These are phyloP conservation scores for Ophiostoma australiae DNA, from an alignment of 2,329 filamentous ascomycete species.

Conservation along the genomic window DNA sequence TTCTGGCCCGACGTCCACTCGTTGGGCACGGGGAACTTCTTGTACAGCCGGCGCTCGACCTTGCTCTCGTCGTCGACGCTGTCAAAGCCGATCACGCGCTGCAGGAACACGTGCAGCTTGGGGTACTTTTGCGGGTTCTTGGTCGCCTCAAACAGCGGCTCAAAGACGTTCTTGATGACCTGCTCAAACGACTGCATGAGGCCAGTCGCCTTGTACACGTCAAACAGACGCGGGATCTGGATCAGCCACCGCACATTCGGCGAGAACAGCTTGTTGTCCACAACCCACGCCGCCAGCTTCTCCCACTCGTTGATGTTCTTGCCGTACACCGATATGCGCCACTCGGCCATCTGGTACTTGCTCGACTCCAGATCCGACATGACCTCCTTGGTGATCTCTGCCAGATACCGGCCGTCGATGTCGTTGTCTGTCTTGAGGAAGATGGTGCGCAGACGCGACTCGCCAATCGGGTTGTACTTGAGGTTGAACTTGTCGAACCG, in stretches of 20 bases:
- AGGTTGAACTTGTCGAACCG: conserved; percentile 99
- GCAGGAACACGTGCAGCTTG: conserved; percentile 89
- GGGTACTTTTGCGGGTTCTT: conserved; percentile 79
- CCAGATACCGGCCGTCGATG: conserved; percentile 90
- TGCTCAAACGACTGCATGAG: conserved; percentile 88
- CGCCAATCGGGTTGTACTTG: conserved; percentile 96
- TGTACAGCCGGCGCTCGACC: conserved; percentile 85
- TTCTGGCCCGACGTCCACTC: conserved; percentile 91
- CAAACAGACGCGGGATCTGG: conserved; percentile 88
- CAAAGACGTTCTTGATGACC: conserved; percentile 84
- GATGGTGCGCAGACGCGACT: conserved; percentile 93
- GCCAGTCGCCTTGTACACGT: conserved; percentile 86
- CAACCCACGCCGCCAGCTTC: conserved; percentile 92
- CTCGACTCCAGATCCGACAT: conserved; percentile 95
- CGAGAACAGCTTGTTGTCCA: conserved; percentile 96
- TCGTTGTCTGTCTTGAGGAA: conserved; percentile 98
- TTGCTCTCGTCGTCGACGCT: conserved; percentile 99
- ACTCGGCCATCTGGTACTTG: conserved; percentile 99
- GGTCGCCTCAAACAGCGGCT: conserved; percentile 91
- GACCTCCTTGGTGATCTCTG: conserved; percentile 96
- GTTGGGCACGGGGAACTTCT: conserved; percentile 87
- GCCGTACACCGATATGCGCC: conserved; percentile 97
- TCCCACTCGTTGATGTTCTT: conserved; percentile 93
- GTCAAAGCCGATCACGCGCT: conserved; percentile 93
- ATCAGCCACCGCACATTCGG: conserved; percentile 97